Evolutionary conservation across 306 rosid genomes (phyloP).

Genomic region (Ceratonia siliqua): DNA sequence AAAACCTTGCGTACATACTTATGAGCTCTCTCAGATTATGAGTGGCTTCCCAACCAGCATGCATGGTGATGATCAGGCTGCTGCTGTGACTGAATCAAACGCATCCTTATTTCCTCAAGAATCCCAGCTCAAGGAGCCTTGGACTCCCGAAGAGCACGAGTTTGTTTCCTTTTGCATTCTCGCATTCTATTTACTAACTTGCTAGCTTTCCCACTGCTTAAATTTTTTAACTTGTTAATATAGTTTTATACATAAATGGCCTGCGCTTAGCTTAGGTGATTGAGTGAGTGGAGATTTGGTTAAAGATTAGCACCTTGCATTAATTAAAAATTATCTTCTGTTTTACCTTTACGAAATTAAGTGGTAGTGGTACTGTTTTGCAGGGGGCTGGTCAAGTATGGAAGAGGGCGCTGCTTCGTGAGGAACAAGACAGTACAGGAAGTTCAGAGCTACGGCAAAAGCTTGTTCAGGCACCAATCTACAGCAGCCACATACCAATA

Average conservation of each 20-base stretch:
- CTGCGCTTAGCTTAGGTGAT: too few relatives aligned
- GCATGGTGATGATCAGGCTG: not conserved
- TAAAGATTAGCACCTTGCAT: too few relatives aligned
- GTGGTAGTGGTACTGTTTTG: not conserved
- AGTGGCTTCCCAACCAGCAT: not conserved
- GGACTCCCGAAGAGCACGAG: slow-evolving; percentile 27
- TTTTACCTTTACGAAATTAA: not conserved
- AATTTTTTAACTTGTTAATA: too few relatives aligned
- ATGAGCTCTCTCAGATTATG: not conserved
- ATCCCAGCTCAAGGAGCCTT: not conserved
- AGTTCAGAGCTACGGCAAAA: slow-evolving; percentile 6
- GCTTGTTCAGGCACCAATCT: slow-evolving; percentile 12
- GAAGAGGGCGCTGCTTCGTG: slow-evolving; percentile 19
- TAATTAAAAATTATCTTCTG: not conserved
- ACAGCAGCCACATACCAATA: not conserved
- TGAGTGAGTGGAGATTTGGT: too few relatives aligned
- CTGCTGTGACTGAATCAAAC: not conserved
- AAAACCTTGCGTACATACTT: not conserved
- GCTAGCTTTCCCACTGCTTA: not conserved
- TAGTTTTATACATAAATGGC: too few relatives aligned
- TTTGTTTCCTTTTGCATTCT: not conserved
- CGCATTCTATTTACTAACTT: not conserved
- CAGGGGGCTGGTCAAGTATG: slow-evolving; percentile 21
- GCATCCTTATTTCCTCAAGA: not conserved
- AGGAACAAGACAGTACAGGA: slow-evolving; percentile 28